Evolutionary conservation across 345 rosid genomes (phyloP), one percentile per base, ranked within the genome.

Genomic region (Ailanthus altissimus): DNA sequence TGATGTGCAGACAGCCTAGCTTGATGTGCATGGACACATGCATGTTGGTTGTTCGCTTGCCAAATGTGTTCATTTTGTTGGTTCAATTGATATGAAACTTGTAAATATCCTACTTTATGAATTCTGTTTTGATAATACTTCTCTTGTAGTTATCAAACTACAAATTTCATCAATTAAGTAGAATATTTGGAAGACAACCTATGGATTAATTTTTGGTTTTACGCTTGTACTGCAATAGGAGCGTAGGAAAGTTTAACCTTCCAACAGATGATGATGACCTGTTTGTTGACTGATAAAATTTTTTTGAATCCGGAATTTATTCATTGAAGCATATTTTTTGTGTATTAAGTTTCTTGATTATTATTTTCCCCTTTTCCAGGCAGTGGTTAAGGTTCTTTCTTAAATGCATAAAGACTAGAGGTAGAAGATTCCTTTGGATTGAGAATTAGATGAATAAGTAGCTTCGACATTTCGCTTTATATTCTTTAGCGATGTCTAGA

Each of bases 161-260:
- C 18, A 62, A 32, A 67, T 7, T 47, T 16, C 72, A 47, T 25
- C 40, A 47, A 9, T 26, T 40, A 67, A 67, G 38, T n/a, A 9
- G 21, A 49, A 47, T 47, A 47, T 47, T 23, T 25, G n/a, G 18
- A 50, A 49, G 51, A 0, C 28, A 47, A n/a, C 40, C 16, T 25
- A 47, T 23, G 57, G 57, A 46, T 46, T 67, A 56, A 47, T 46
- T 23, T 43, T 47, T 47, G n/a, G 54, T 25, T 14, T 53, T 4
- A 21, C 38, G 6, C 2, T n/a, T n/a, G n/a, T n/a, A n/a, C n/a
- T n/a, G n/a, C n/a, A n/a, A n/a, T n/a, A n/a, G n/a, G n/a, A n/a
- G n/a, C n/a, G n/a, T n/a, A n/a, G n/a, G n/a, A 9, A 67, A 67
- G 53, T 70, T 69, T 69, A 26, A 28, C 43, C 13, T 26, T 51